phyloP scores from a whole-genome alignment of 2,329 filamentous ascomycete species.

The Calonectria ilicicola region DNA sequence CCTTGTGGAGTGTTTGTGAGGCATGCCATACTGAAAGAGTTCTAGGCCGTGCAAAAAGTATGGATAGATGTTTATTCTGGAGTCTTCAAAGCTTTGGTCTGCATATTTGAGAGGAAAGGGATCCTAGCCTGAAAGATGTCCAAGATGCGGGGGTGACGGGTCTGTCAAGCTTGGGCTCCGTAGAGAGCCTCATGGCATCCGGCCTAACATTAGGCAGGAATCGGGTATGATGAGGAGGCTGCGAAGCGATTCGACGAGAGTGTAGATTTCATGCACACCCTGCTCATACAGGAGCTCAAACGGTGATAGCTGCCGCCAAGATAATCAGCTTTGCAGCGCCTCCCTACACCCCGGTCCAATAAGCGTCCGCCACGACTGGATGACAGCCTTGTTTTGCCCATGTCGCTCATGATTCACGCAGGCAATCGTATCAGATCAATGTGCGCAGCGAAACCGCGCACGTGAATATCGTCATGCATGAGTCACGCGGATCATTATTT shows the following conservation, averaged over 20 bases:
- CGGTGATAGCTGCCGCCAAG: background rate
- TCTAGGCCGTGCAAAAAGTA: background rate
- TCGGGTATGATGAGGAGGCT: slow-evolving; percentile 8
- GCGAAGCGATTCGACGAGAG: background rate
- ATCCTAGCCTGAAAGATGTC: background rate
- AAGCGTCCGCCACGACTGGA: background rate
- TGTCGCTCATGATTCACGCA: background rate
- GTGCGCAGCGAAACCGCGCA: background rate
- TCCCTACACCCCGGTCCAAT: background rate
- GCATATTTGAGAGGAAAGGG: background rate
- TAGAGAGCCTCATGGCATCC: slow-evolving; percentile 3
- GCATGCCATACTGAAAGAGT: slow-evolving; percentile 1
- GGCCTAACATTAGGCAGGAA: slow-evolving; percentile 8
- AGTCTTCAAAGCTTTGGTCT: background rate
- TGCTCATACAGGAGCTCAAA: background rate
- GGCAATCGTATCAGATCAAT: background rate
- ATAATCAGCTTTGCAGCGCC: background rate
- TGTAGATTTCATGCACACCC: background rate
- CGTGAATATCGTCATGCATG: background rate
- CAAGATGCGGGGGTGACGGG: background rate
- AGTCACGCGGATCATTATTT: background rate
- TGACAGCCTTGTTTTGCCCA: background rate
- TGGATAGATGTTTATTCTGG: background rate
- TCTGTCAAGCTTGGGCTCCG: background rate
- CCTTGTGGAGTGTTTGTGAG: slow-evolving; percentile 16